Conservation (phyloP, 1,284 basidiomycete species). For the Puccinia polysora region DNA sequence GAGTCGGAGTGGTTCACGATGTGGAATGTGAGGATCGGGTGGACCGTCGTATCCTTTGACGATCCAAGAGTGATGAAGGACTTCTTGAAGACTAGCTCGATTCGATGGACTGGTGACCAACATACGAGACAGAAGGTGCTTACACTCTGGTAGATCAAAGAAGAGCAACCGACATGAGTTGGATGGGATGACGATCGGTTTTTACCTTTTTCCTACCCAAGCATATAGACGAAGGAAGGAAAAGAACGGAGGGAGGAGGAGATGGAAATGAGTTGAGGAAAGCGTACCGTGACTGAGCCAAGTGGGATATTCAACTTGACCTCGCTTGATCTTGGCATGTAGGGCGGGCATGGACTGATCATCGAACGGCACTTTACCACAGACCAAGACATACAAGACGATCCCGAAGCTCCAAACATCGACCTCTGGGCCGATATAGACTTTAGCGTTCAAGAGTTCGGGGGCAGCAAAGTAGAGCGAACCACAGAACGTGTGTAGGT, state of each 20-base stretch:
- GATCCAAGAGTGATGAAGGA: constrained; percentile 94
- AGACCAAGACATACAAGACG: constrained; percentile 93
- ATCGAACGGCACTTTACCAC: constrained; percentile 97
- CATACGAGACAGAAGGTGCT: constrained; percentile 87
- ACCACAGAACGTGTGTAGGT: constrained; percentile 92
- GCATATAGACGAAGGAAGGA: too few relatives aligned
- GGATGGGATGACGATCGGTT: too few relatives aligned
- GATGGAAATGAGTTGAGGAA: constrained; percentile 29
- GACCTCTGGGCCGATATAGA: constrained; percentile 95
- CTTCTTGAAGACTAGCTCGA: constrained; percentile 77
- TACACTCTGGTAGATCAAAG: too few relatives aligned
- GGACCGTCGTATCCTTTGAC: constrained; percentile 74
- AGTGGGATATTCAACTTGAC: constrained; percentile 91
- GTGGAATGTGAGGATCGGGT: constrained; percentile 75
- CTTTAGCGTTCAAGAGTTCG: constrained; percentile 89
- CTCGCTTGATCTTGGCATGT: constrained; percentile 98
- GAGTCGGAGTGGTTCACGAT: constrained; percentile 76
- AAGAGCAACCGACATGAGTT: too few relatives aligned
- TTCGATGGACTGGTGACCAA: constrained; percentile 85
- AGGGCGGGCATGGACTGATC: constrained; percentile 98
- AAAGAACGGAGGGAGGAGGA: too few relatives aligned
- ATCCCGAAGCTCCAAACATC: constrained; percentile 99
- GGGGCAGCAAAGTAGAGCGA: constrained; percentile 97
- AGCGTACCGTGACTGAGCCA: constrained; percentile 83
- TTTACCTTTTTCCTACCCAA: too few relatives aligned